These are phyloP conservation scores for Kwoniella pini DNA, from an alignment of 768 basidiomycete species.

Conservation along the genomic window DNA sequence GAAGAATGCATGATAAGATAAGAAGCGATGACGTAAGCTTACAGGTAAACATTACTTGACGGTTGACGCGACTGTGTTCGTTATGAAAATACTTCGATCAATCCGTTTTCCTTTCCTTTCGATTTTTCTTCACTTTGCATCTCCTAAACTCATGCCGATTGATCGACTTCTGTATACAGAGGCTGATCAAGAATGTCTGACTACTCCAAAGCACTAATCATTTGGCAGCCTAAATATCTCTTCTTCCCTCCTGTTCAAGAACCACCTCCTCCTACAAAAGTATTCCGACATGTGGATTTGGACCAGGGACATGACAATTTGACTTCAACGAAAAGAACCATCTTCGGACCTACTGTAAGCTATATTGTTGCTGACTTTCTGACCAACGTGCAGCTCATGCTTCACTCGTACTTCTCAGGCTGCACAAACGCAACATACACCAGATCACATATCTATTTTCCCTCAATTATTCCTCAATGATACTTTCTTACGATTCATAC, in stretches of 20 bases:
- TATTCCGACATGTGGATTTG: slow-evolving; percentile 14
- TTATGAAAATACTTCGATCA: no score
- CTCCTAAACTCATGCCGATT: no score
- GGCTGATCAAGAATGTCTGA: neutral
- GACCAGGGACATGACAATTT: neutral
- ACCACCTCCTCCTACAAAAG: slow-evolving; percentile 10
- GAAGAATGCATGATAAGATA: no score
- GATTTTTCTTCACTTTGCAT: neutral
- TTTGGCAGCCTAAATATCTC: slow-evolving; percentile 15
- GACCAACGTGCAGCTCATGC: no score
- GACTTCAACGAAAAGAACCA: neutral
- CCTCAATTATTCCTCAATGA: slow-evolving; percentile 13
- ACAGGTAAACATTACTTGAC: no score
- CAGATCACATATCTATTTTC: slow-evolving; percentile 5
- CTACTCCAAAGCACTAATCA: slow-evolving; percentile 5
- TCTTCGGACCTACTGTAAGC: neutral
- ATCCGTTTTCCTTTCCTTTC: no score
- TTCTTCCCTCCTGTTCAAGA: slow-evolving; percentile 22
- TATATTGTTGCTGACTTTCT: neutral
- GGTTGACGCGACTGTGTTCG: no score
- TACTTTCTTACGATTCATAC: slow-evolving; percentile 14
- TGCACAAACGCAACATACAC: neutral
- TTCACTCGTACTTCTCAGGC: no score
- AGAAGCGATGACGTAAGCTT: no score
- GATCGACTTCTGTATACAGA: slow-evolving; percentile 1